These are phyloP conservation scores for Talaromyces stipitatus DNA, from an alignment of 495 filamentous ascomycete species.

Conservation along the genomic window DNA sequence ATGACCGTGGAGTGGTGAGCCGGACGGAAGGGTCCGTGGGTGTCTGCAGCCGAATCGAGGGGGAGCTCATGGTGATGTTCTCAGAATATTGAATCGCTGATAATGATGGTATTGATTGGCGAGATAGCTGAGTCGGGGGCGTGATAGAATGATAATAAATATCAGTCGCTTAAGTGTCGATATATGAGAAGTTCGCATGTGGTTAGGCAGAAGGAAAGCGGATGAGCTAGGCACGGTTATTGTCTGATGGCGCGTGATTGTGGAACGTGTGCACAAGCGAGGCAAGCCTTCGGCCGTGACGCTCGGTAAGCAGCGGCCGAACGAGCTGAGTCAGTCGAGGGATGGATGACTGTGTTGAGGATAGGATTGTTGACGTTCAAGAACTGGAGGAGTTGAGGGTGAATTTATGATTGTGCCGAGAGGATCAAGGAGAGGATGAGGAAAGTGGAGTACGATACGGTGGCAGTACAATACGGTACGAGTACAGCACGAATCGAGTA, in stretches of 20 bases:
- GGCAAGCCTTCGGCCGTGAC: no score
- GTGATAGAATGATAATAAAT: background rate
- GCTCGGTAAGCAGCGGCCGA: no score
- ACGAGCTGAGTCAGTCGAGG: background rate
- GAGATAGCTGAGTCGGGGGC: background rate
- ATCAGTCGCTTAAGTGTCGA: background rate
- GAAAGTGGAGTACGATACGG: background rate
- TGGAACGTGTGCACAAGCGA: constrained; percentile 12
- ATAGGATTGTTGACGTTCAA: background rate
- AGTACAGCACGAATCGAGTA: background rate
- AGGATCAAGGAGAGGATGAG: background rate
- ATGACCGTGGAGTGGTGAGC: constrained; percentile 11
- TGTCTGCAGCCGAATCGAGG: constrained; percentile 31
- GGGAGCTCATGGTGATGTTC: constrained; percentile 27
- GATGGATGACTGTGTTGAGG: no score
- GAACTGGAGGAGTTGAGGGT: no score
- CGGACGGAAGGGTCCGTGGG: constrained; percentile 16
- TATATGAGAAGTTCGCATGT: background rate
- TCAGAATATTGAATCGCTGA: background rate
- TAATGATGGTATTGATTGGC: background rate
- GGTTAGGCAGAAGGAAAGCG: constrained; percentile 12
- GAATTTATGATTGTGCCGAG: no score
- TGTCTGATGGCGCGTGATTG: constrained; percentile 15
- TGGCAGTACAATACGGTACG: background rate
- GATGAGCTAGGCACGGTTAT: constrained; percentile 6